These are phyloP conservation scores for Amaranthus palmeri DNA, from an alignment of 148 eudicot genomes.

Conservation along the genomic window DNA sequence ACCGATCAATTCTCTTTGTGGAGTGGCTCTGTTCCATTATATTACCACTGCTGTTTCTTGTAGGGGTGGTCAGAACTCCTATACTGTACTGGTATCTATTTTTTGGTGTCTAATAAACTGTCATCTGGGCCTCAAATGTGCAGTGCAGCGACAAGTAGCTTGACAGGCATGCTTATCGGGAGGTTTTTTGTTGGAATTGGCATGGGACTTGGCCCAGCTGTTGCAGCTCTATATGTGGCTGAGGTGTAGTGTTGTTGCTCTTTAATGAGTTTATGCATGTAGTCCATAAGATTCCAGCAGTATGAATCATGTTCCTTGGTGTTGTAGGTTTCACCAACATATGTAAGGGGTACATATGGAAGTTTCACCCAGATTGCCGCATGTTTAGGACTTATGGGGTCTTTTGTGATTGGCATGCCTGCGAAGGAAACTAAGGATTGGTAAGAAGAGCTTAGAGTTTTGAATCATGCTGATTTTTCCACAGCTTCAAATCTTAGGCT, in stretches of 20 bases:
- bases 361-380: conserved; percentile 86
- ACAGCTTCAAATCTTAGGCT: background rate
- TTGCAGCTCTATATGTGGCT: conserved; percentile 82
- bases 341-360: conserved; percentile 90
- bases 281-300: background rate
- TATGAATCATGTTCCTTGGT: conserved; percentile 7
- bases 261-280: background rate
- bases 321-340: conserved; percentile 80
- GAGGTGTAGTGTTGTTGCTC: conserved; percentile 48
- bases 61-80: background rate
- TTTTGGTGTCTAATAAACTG: background rate
- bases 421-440: conserved; percentile 64
- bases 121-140: conserved; percentile 8
- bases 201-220: conserved; percentile 90
- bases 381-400: conserved; percentile 70
- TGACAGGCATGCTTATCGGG: conserved; percentile 74
- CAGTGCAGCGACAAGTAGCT: conserved; percentile 63
- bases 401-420: conserved; percentile 74
- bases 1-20: background rate
- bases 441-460: conserved; percentile 42
- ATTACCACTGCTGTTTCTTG: background rate
- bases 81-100: background rate
- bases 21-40: background rate
- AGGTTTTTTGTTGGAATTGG: conserved; percentile 85
- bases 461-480: background rate